A percentile compares a stretch with the other conserved stretches of the same genome.
Conservation (phyloP, 495 filamentous ascomycete species). For the Penicillium herquei region DNA sequence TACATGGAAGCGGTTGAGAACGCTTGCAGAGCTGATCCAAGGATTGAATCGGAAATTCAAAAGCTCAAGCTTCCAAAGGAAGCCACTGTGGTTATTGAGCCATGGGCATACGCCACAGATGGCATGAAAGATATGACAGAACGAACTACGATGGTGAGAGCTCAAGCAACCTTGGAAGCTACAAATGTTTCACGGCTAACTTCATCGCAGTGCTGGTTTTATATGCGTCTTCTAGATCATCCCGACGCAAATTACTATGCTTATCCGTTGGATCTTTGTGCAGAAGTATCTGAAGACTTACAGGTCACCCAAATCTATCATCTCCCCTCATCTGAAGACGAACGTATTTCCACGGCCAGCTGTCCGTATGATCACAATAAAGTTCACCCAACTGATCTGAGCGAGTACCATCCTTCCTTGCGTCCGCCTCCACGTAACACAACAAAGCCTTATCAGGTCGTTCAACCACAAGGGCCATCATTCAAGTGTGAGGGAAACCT, state of each 20-base stretch:
- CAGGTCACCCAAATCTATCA: constrained; percentile 52
- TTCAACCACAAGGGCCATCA: constrained; percentile 75
- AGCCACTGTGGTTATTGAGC: constrained; percentile 31
- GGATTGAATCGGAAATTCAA: constrained; percentile 22
- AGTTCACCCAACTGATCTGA: constrained; percentile 48
- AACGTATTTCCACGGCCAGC: constrained; percentile 18
- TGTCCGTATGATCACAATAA: constrained; percentile 27
- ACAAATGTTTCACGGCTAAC: too few relatives aligned
- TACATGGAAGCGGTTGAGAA: constrained; percentile 33
- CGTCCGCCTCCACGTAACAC: constrained; percentile 47
- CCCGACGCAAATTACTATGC: constrained; percentile 67
- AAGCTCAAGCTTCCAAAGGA: constrained; percentile 28
- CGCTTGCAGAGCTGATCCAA: constrained; percentile 20
- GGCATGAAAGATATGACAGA: constrained; percentile 37
- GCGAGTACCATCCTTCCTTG: constrained; percentile 67
- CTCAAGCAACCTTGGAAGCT: neutral
- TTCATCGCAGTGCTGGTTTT: constrained; percentile 31
- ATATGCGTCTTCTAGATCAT: constrained; percentile 28
- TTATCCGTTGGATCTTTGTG: constrained; percentile 68
- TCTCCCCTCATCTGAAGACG: constrained; percentile 33
- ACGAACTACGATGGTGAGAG: constrained; percentile 27
- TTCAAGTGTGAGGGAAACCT: constrained; percentile 52
- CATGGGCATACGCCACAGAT: constrained; percentile 42
- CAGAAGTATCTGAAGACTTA: constrained; percentile 60
- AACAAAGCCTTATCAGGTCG: constrained; percentile 71